These are phyloP conservation scores for Trichocomaceae sp. DNA, from an alignment of 2,329 filamentous ascomycete genomes.

Conservation along the genomic window DNA sequence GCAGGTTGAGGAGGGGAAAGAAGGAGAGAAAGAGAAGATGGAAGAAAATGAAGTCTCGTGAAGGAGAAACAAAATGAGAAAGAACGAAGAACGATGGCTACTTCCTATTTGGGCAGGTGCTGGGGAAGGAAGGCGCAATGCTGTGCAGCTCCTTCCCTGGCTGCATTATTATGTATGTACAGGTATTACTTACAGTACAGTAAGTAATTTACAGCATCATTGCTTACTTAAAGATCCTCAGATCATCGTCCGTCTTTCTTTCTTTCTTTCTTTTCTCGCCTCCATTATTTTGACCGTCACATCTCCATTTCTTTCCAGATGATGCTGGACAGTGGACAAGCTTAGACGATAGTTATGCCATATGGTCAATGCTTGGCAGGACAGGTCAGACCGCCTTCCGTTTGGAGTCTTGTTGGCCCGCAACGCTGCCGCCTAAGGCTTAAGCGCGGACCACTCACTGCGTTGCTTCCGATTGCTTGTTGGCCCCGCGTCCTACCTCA, in stretches of 20 bases:
- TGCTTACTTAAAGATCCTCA: background rate
- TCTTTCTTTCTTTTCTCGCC: no score
- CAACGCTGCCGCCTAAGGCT: constrained; percentile 5
- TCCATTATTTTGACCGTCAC: no score
- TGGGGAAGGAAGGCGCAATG: background rate
- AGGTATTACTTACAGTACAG: no score
- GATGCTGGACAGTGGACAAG: background rate
- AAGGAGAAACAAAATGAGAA: background rate
- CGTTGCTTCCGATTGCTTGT: constrained; percentile 8
- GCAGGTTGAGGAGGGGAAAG: background rate
- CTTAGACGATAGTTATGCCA: background rate
- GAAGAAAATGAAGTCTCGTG: no score
- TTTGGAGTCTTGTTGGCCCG: background rate
- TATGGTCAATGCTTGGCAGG: background rate
- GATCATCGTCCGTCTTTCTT: no score
- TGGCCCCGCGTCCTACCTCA: constrained; percentile 7
- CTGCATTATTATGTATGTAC: background rate
- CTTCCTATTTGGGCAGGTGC: background rate
- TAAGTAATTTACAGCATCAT: background rate
- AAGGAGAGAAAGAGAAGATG: background rate
- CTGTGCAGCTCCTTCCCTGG: background rate
- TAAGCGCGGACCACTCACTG: constrained; percentile 6
- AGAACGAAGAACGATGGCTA: background rate
- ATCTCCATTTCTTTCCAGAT: background rate
- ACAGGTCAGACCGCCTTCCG: constrained; percentile 7